Conservation (phyloP, 805 yeast genomes). For the Yamadazyma laniorum region DNA sequence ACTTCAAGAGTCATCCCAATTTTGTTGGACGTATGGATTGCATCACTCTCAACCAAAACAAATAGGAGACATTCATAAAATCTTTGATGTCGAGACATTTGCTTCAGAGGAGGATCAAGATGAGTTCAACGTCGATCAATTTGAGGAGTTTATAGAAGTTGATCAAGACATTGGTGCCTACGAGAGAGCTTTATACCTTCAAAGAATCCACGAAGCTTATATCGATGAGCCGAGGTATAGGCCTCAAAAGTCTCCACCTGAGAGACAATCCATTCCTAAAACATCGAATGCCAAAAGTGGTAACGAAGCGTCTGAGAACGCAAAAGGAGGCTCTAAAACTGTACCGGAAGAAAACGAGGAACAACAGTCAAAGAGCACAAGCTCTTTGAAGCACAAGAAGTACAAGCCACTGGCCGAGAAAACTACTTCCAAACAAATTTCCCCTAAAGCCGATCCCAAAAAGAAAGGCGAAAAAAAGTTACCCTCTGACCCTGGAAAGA, state of each 20-base stretch:
- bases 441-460: too few relatives aligned
- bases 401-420: too few relatives aligned
- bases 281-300: not conserved
- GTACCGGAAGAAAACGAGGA: too few relatives aligned
- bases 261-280: constrained; percentile 3
- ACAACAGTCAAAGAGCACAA: too few relatives aligned
- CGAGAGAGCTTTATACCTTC: constrained; percentile 11
- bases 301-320: not conserved
- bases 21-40: constrained; percentile 28
- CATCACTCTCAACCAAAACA: constrained; percentile 1
- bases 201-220: constrained; percentile 6
- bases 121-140: constrained; percentile 11
- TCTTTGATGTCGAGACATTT: constrained; percentile 8
- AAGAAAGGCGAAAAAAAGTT: too few relatives aligned
- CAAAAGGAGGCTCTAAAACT: not conserved
- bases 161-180: constrained; percentile 12
- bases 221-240: not conserved
- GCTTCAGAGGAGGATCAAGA: constrained; percentile 8
- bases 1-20: constrained; percentile 23
- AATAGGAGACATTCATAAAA: constrained; percentile 5
- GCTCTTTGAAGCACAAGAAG: too few relatives aligned
- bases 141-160: constrained; percentile 11
- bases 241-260: constrained; percentile 1
- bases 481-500: too few relatives aligned
- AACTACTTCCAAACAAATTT: too few relatives aligned